Evolutionary conservation across 2,329 filamentous ascomycete species (phyloP), one percentile per base, ranked within the genome.

Genomic region (Alternaria sp.): DNA sequence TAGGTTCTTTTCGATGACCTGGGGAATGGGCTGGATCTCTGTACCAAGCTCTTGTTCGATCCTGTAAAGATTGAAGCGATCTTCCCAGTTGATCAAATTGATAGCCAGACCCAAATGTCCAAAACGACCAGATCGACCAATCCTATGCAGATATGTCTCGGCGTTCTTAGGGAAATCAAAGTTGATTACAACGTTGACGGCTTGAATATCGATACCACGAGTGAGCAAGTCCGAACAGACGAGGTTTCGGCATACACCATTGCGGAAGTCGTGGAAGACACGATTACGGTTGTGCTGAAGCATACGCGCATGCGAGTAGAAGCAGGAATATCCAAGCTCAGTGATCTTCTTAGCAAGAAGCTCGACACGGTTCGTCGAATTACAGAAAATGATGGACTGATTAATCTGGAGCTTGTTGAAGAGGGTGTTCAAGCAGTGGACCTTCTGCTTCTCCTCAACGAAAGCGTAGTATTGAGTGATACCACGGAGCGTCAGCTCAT

Each of bases 331-430:
- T 67, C 95, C 95, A 67, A 99, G 88, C 80, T 99, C 96, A 48
- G 96, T 99, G 75, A 99, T 99, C 81, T 99, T 99, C 86, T 99
- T 99, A 51, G 95, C 95, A 26, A 99, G 87, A 54, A 99, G 86
- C 81, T 99, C 95, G 62, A 99, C 95, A 67, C 95, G 92, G 80
- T 98, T 98, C 54, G 95, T 99, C 41, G 95, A 99, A 82, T 99
- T 99, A 83, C 95, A 99, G 84, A 99, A 99, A 78, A 99, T 99
- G 83, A 99, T 99, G 64, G 96, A 99, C 84, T 99, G 95, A 82
- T 99, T 99, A 83, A 99, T 99, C 81, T 99, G 94, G 16, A 99
- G 88, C 81, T 97, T 97, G 71, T 94, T 97, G 85, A 99, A 99
- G 65, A 99, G 89, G 0, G 95, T 99, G 84, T 99, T 99, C 67